These are phyloP conservation scores for Aspergillus floridensis DNA, from an alignment of 2,329 filamentous ascomycete species.

Conservation along the genomic window DNA sequence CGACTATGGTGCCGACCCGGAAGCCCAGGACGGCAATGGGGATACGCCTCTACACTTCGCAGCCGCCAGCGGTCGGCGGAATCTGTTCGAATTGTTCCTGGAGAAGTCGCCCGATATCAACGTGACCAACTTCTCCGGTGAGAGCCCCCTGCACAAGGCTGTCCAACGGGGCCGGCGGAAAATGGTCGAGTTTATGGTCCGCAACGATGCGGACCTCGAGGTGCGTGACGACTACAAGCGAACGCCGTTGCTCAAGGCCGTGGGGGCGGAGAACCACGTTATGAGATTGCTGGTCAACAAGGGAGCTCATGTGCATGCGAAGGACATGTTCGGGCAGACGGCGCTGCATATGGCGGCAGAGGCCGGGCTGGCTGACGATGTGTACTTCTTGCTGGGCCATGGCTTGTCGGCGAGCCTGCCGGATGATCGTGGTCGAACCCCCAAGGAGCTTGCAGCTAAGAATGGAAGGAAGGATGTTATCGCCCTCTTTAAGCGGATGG, in stretches of 20 bases:
- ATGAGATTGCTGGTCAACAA: slow-evolving; percentile 22
- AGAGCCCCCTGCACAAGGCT: slow-evolving; percentile 31
- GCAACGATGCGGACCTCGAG: slow-evolving; percentile 25
- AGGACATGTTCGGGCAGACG: slow-evolving; percentile 24
- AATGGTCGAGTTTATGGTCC: slow-evolving; percentile 28
- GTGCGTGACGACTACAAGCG: slow-evolving; percentile 23
- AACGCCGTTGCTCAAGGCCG: slow-evolving; percentile 23
- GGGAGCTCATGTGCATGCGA: slow-evolving; percentile 16
- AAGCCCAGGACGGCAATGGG: slow-evolving; percentile 25
- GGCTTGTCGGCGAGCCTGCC: slow-evolving; percentile 16
- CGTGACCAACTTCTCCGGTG: slow-evolving; percentile 24
- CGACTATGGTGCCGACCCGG: slow-evolving; percentile 21
- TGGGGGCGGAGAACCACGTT: slow-evolving; percentile 19
- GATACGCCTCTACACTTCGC: slow-evolving; percentile 27
- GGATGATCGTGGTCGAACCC: slow-evolving; percentile 21
- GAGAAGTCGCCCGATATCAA: slow-evolving; percentile 26
- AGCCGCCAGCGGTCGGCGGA: slow-evolving; percentile 15
- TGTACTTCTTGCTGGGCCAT: slow-evolving; percentile 23
- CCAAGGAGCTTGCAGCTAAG: slow-evolving; percentile 19
- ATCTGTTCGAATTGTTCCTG: slow-evolving; percentile 21
- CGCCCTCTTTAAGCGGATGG: slow-evolving; percentile 15
- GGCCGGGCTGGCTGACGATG: slow-evolving; percentile 20
- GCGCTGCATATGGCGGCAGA: slow-evolving; percentile 24
- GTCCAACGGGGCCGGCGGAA: slow-evolving; percentile 27
- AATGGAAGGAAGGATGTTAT: slow-evolving; percentile 15